These are phyloP conservation scores for Phytophthora palmivora DNA, from an alignment of 352 stramenopile species.

Conservation along the genomic window DNA sequence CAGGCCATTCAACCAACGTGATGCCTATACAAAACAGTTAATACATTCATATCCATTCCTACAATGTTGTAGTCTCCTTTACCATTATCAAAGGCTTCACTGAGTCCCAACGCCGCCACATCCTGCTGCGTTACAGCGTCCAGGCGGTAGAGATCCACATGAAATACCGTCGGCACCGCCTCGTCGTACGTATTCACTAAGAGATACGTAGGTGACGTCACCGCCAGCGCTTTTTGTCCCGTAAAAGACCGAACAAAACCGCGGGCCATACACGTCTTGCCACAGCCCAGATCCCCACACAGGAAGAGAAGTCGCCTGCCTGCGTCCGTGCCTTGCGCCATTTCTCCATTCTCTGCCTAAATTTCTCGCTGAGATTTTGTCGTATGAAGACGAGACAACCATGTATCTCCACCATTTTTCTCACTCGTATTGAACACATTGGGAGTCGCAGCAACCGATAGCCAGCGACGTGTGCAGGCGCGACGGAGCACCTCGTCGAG, in stretches of 20 bases:
- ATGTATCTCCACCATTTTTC: background rate
- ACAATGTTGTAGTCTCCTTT: no score
- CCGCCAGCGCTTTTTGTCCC: slow-evolving; percentile 50
- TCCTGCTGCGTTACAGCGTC: slow-evolving; percentile 67
- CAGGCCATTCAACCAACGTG: slow-evolving; percentile 76
- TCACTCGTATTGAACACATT: background rate
- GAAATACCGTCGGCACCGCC: slow-evolving; percentile 61
- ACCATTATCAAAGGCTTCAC: slow-evolving; percentile 53
- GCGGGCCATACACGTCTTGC: slow-evolving; percentile 94
- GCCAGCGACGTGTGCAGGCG: slow-evolving; percentile 3
- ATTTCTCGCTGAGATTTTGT: slow-evolving; percentile 76
- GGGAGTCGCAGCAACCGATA: slow-evolving; percentile 2
- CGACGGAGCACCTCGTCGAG: slow-evolving; percentile 1
- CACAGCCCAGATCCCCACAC: slow-evolving; percentile 91
- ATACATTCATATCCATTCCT: no score
- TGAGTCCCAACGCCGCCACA: slow-evolving; percentile 57
- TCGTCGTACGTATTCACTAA: slow-evolving; percentile 93
- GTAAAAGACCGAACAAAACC: slow-evolving; percentile 86
- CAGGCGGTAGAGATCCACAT: slow-evolving; percentile 95
- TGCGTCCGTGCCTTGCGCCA: slow-evolving; percentile 55
- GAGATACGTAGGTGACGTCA: slow-evolving; percentile 95
- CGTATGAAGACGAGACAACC: slow-evolving; percentile 21
- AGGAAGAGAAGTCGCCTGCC: slow-evolving; percentile 87
- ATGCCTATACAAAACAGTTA: slow-evolving; percentile 36
- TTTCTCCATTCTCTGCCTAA: no score